These are phyloP conservation scores for Isoetes taiwanensis DNA, from an alignment of 75 land plant species.

Conservation along the genomic window DNA sequence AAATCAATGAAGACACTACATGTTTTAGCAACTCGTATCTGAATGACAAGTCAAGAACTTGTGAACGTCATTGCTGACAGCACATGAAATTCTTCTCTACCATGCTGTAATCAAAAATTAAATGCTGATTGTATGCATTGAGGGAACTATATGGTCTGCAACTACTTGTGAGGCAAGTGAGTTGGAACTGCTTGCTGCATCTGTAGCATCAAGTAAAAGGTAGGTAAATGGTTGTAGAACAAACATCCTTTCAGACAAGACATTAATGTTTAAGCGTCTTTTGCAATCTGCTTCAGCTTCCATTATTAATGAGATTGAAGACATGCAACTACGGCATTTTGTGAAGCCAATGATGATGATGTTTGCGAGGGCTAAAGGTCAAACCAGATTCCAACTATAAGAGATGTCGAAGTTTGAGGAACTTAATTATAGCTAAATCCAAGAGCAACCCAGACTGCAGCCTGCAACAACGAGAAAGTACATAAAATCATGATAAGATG, in stretches of 20 bases:
- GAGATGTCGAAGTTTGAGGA: conserved; percentile 19
- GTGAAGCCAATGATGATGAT: conserved; percentile 19
- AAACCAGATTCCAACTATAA: conserved; percentile 13
- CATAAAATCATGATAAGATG: neutral
- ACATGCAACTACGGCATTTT: conserved; percentile 17
- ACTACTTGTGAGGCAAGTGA: conserved; percentile 10
- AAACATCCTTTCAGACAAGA: neutral
- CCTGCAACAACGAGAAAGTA: conserved; percentile 1
- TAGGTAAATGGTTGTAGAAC: neutral
- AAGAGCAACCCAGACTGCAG: conserved; percentile 19
- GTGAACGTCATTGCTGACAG: too few species aligned
- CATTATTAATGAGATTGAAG: neutral
- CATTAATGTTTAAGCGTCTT: neutral
- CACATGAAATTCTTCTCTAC: too few species aligned
- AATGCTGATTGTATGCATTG: neutral
- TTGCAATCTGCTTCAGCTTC: neutral
- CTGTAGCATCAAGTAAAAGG: conserved; percentile 5
- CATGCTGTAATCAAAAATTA: too few species aligned
- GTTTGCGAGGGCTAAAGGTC: conserved; percentile 7
- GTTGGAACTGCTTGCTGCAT: conserved; percentile 14
- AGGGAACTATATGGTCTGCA: conserved; percentile 14
- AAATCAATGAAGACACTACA: too few species aligned
- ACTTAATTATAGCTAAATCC: conserved; percentile 17
- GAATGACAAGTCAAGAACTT: too few species aligned
- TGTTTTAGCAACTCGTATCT: too few species aligned